Evolutionary conservation across 305 asterid species (phyloP).

Genomic region (Nicotiana rustica): DNA sequence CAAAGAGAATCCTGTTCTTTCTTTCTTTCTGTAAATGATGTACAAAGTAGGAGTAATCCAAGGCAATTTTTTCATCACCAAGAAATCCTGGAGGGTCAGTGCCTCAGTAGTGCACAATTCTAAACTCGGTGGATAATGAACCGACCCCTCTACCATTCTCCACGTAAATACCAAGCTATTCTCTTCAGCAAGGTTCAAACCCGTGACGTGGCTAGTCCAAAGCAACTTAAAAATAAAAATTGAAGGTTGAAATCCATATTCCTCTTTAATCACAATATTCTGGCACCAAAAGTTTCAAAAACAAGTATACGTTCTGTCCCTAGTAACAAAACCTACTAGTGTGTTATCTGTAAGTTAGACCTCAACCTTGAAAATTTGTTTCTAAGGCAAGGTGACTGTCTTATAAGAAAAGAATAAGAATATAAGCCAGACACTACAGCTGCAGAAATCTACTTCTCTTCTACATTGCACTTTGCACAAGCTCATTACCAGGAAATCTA

Average conservation of each 20-base stretch:
- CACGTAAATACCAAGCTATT: too few relatives aligned
- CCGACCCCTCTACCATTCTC: too few relatives aligned
- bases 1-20: not conserved
- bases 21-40: not conserved
- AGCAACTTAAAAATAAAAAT: not conserved
- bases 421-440: not conserved
- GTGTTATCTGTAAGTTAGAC: not conserved
- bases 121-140: too few relatives aligned
- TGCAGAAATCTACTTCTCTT: not conserved
- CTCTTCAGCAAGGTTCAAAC: too few relatives aligned
- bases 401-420: not conserved
- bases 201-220: too few relatives aligned
- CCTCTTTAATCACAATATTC: not conserved
- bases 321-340: not conserved
- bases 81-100: too few relatives aligned
- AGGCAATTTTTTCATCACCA: not conserved
- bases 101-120: too few relatives aligned
- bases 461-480: not conserved
- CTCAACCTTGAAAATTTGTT: not conserved
- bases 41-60: not conserved
- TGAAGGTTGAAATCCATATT: not conserved
- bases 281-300: constrained; percentile 13
- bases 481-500: constrained; percentile 21
- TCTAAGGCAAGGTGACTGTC: constrained; percentile 4
- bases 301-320: not conserved